These are phyloP conservation scores for Aureobasidium sp. DNA, from an alignment of 2,329 filamentous ascomycete species.

Conservation along the genomic window DNA sequence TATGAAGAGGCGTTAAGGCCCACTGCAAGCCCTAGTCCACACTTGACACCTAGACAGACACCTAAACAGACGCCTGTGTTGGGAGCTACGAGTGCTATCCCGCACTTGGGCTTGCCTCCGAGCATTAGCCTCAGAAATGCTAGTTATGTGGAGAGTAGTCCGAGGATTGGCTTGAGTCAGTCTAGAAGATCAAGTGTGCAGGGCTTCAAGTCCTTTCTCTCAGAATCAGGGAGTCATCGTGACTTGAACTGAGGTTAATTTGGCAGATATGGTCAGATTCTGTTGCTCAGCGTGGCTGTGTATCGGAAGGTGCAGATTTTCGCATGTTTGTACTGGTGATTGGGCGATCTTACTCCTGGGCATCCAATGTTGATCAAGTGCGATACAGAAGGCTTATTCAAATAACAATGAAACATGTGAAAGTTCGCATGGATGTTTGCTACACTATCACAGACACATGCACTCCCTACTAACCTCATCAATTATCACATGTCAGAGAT, in stretches of 20 bases:
- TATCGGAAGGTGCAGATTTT: neutral
- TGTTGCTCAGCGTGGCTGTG: neutral
- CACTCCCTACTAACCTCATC: neutral
- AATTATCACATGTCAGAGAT: slow-evolving; percentile 4
- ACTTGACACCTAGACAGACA: slow-evolving; percentile 19
- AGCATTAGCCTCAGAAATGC: slow-evolving; percentile 21
- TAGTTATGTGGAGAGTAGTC: slow-evolving; percentile 14
- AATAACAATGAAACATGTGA: neutral
- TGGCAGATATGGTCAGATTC: neutral
- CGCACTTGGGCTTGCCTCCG: slow-evolving; percentile 18
- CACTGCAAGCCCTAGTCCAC: slow-evolving; percentile 15
- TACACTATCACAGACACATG: neutral
- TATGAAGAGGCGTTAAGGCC: slow-evolving; percentile 35
- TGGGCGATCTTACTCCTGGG: neutral
- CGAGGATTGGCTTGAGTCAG: neutral
- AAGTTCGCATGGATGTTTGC: neutral
- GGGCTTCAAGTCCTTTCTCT: neutral
- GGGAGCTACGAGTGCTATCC: slow-evolving; percentile 18
- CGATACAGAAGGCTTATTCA: neutral
- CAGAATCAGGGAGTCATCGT: slow-evolving; percentile 4
- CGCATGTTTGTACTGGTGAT: neutral
- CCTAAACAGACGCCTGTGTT: slow-evolving; percentile 28
- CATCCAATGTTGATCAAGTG: neutral
- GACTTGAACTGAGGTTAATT: neutral
- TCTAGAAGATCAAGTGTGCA: slow-evolving; percentile 9